These are phyloP conservation scores for Begonia masoniana DNA, from an alignment of 306 rosid genomes.

Conservation along the genomic window DNA sequence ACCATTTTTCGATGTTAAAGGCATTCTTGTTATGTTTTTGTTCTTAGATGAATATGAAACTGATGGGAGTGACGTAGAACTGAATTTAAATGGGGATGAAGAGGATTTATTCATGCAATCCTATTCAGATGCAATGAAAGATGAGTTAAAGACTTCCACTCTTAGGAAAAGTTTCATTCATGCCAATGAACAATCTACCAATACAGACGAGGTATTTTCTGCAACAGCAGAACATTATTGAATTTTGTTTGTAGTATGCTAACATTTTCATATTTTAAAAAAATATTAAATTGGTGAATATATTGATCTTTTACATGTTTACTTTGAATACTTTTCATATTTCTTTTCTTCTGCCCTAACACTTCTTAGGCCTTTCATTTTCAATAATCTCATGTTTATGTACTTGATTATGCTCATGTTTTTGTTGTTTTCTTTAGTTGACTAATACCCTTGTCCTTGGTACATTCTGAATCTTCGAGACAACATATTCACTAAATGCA, in stretches of 20 bases:
- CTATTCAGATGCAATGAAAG: constrained; percentile 63
- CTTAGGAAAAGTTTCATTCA: constrained; percentile 70
- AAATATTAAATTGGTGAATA: neutral
- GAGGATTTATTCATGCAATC: constrained; percentile 49
- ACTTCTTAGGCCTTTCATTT: neutral
- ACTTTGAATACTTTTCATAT: neutral
- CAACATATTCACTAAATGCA: constrained; percentile 9
- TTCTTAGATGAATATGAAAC: constrained; percentile 55
- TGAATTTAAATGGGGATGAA: constrained; percentile 20
- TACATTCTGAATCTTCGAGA: neutral
- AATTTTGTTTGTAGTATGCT: neutral
- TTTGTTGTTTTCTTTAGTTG: too few relatives aligned
- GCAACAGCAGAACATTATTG: neutral
- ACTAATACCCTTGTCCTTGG: neutral
- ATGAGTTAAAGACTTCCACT: constrained; percentile 57
- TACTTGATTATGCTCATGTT: too few relatives aligned
- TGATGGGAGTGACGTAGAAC: constrained; percentile 37
- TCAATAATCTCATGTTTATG: neutral
- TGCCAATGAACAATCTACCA: constrained; percentile 56
- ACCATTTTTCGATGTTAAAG: too few relatives aligned
- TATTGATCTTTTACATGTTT: too few relatives aligned
- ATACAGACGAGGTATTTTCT: constrained; percentile 53
- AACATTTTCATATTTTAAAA: neutral
- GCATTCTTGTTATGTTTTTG: constrained; percentile 1
- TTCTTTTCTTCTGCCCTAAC: neutral